Base-by-base conservation (phyloP, 202 grass and related monocot genomes). In the Panicum virgatum region DNA sequence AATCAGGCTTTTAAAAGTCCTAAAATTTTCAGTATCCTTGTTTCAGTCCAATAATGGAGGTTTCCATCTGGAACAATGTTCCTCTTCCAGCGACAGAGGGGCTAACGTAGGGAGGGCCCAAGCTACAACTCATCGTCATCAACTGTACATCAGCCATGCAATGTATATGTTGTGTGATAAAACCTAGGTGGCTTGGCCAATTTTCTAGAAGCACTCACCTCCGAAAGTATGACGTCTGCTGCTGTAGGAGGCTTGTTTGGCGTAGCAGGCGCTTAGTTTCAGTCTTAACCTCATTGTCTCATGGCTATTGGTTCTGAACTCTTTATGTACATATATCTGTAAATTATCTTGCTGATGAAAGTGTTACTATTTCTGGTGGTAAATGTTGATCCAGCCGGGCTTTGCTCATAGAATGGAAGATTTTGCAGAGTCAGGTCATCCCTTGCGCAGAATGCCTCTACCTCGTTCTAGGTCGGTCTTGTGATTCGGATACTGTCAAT, bases 321-420 rank as follows among this genome's bases (percentile, higher is more conserved):
- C 20, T 15, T 81, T 76, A 57, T 85, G 82, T 81, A 89, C 82
- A 89, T 89, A 85, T 89, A 81, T 81, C 27, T 89, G 82, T 89
- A 81, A 62, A 72, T 85, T 85, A 89, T 84, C 63, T 10, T 69
- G 50, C 38, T 54, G 48, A 22, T 54, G 48, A 22, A 68, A 73
- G 26, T 46, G 14, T 54, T 62, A 1, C 14, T 23, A 6, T 7
- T 66, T 59, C 48, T 67, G 51, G 51, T 62, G 69, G 60, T 25
- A 67, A 88, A 69, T 80, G 81, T 45, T 80, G 43, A 34, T 57
- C 19, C 59, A 59, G 4, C 25, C 5, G n/a, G 15, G 26, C 22
- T 52, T 43, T 23, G 6, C 51, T 16, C 20, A 47, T 59, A 36
- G 61, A 47, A 25, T 60, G 58, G 45, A 51, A 63, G 6, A 42